Conservation (phyloP, 1,139 yeast species). For the Blastobotrys arbuscula region DNA sequence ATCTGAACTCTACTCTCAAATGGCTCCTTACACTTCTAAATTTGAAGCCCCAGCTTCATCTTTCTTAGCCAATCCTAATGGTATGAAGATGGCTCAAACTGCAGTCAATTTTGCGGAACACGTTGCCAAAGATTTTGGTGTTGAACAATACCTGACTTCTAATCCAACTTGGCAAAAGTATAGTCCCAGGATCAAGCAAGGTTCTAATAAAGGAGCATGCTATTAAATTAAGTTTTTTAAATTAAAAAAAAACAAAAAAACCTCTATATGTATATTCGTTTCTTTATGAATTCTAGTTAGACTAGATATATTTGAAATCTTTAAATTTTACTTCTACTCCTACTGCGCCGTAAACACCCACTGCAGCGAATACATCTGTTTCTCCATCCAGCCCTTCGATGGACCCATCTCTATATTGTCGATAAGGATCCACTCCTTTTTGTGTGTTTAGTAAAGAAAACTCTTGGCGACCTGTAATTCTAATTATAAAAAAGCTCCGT, state of each 20-base stretch:
- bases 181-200: not conserved
- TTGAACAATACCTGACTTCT: constrained; percentile 5
- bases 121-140: constrained; percentile 22
- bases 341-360: constrained; percentile 28
- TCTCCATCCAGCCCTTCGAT: constrained; percentile 25
- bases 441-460: constrained; percentile 21
- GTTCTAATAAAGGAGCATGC: not conserved
- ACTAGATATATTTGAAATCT: constrained; percentile 11
- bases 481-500: constrained; percentile 20
- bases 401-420: constrained; percentile 22
- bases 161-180: constrained; percentile 10
- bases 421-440: constrained; percentile 19
- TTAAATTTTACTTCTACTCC: constrained; percentile 26
- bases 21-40: constrained; percentile 8
- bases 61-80: constrained; percentile 22
- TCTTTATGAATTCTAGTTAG: not conserved
- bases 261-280: not conserved
- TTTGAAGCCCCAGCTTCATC: constrained; percentile 11
- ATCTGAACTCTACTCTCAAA: constrained; percentile 10
- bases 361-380: constrained; percentile 27
- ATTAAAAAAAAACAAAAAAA: too few relatives aligned
- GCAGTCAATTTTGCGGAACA: constrained; percentile 21
- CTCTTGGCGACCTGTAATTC: constrained; percentile 24
- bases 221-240: not conserved
- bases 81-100: constrained; percentile 18